These are phyloP conservation scores for Phaeosphaeria sp. DNA, from an alignment of 2,329 filamentous ascomycete species.

Conservation along the genomic window DNA sequence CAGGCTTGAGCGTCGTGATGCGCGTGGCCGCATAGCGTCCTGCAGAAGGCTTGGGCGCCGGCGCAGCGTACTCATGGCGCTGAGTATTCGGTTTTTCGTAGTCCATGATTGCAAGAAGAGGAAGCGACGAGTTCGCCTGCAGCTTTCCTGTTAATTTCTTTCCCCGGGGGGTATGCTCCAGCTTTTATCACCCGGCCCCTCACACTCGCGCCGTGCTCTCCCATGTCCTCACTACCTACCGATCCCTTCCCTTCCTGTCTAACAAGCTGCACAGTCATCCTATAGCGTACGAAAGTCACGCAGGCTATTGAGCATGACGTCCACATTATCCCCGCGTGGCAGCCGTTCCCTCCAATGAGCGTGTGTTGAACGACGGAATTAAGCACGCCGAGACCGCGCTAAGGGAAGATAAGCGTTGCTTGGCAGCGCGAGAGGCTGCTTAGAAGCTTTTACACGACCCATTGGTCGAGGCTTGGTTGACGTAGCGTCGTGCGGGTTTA, in stretches of 20 bases:
- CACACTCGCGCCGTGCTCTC: background rate
- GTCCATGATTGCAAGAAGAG: constrained; percentile 19
- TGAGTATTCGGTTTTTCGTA: constrained; percentile 23
- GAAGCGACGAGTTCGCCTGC: no score
- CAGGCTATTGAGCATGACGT: background rate
- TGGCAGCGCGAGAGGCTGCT: constrained; percentile 7
- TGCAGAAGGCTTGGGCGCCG: constrained; percentile 27
- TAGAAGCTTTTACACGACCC: constrained; percentile 24
- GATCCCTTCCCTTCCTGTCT: background rate
- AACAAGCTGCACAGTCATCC: background rate
- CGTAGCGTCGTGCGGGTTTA: constrained; percentile 1
- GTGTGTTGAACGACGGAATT: background rate
- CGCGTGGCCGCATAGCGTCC: constrained; percentile 61
- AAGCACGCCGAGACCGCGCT: constrained; percentile 2
- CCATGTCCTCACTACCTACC: background rate
- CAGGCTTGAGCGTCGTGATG: constrained; percentile 61
- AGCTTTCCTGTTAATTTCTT: background rate
- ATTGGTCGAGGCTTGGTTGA: constrained; percentile 18
- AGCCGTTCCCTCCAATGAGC: background rate
- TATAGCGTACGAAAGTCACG: background rate
- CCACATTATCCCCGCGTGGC: background rate
- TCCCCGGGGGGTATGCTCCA: background rate
- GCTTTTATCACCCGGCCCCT: background rate
- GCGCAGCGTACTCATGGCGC: constrained; percentile 22
- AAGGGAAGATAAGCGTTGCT: constrained; percentile 21